Conservation (phyloP, 2,329 filamentous ascomycete species). For the Cercospora sojina region DNA sequence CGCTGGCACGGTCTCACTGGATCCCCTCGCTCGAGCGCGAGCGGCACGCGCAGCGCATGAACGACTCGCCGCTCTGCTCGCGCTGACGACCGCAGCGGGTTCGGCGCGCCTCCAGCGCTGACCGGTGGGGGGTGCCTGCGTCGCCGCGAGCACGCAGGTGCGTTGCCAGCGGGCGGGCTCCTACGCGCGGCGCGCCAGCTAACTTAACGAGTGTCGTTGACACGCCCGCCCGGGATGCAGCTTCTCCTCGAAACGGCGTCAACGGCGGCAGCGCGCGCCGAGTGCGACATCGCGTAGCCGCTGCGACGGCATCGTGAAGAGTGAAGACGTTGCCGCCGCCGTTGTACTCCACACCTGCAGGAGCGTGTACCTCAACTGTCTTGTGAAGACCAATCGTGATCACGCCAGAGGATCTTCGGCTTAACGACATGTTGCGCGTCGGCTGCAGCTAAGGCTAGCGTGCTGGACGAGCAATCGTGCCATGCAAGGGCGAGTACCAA, state of each 20-base stretch:
- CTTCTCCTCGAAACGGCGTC: conserved; percentile 22
- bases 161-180: conserved; percentile 16
- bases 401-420: conserved; percentile 23
- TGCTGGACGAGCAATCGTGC: conserved; percentile 23
- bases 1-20: background rate
- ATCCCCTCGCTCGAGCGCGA: background rate
- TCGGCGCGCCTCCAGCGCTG: conserved; percentile 3
- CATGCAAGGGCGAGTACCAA: conserved; percentile 27
- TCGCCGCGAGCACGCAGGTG: background rate
- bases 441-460: conserved; percentile 24
- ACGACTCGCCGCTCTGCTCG: background rate
- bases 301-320: conserved; percentile 11
- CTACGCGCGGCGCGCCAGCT: conserved; percentile 15
- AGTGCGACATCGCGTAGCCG: conserved; percentile 21
- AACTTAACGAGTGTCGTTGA: conserved; percentile 18
- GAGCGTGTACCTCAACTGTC: conserved; percentile 5
- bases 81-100: background rate
- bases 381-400: conserved; percentile 18
- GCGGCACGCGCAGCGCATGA: conserved; percentile 4
- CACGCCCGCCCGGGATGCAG: conserved; percentile 23
- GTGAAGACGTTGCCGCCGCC: conserved; percentile 8
- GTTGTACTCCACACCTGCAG: conserved; percentile 23
- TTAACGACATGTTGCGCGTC: conserved; percentile 26
- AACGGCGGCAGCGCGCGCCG: background rate
- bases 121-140: background rate